Evolutionary conservation across 352 stramenopile species (phyloP).

Genomic region (Pythium grandisporangium): DNA sequence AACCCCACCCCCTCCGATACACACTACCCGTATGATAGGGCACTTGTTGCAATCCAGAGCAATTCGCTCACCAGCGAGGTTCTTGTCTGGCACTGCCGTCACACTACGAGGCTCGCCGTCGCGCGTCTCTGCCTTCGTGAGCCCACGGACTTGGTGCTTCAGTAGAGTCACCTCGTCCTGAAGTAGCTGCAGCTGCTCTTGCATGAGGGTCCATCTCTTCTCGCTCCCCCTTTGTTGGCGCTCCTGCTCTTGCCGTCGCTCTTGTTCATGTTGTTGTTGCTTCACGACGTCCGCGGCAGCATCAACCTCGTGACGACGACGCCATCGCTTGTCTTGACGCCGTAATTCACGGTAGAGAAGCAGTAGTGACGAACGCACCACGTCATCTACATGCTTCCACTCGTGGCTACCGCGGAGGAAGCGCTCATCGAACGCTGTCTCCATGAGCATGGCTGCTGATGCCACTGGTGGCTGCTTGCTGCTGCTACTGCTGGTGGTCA

Average conservation of each 20-base stretch:
- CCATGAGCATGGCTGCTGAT: slow-evolving; percentile 10
- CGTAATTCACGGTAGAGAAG: slow-evolving; percentile 34
- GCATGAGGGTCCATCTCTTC: neutral
- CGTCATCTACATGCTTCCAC: slow-evolving; percentile 31
- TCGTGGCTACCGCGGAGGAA: slow-evolving; percentile 25
- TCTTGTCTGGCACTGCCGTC: neutral
- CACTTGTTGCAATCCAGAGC: slow-evolving; percentile 1
- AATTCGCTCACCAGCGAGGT: neutral
- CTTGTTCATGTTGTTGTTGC: neutral
- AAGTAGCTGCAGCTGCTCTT: neutral
- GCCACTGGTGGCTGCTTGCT: no score
- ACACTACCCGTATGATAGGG: neutral
- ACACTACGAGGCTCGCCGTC: neutral
- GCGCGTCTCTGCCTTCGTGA: no score
- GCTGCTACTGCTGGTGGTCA: neutral
- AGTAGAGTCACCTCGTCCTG: neutral
- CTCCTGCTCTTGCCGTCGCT: neutral
- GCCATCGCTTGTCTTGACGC: slow-evolving; percentile 8
- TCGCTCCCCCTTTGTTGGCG: neutral
- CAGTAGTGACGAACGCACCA: slow-evolving; percentile 46
- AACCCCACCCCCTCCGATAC: neutral
- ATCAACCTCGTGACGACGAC: neutral
- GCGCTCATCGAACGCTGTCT: slow-evolving; percentile 23
- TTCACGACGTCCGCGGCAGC: neutral
- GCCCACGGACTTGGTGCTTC: neutral